Conservation (phyloP, 176 grass and related monocot genomes). For the Cenchrus fungigraminus region DNA sequence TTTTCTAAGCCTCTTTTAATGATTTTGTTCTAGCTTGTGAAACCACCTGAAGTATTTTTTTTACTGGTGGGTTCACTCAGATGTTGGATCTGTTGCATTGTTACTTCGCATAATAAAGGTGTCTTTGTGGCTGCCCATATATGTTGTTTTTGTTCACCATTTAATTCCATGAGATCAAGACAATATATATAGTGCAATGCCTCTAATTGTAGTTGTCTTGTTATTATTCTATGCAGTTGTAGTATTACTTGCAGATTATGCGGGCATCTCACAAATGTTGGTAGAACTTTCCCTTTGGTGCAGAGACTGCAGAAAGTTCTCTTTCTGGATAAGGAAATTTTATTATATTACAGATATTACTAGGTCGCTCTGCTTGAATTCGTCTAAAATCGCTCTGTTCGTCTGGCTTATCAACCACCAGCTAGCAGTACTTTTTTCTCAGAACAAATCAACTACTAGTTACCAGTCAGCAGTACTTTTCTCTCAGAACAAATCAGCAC, state of each 20-base stretch:
- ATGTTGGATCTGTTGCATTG: constrained; percentile 13
- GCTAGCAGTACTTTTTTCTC: too few relatives aligned
- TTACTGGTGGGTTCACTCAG: constrained; percentile 12
- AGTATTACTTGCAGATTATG: background rate
- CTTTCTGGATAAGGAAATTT: background rate
- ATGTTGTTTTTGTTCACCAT: background rate
- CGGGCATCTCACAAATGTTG: background rate
- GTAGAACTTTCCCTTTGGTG: background rate
- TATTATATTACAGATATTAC: background rate
- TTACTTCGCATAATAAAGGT: constrained; percentile 31
- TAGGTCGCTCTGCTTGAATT: background rate
- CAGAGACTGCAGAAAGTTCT: background rate
- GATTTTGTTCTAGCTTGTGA: constrained; percentile 22
- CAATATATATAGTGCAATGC: background rate
- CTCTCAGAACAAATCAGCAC: too few relatives aligned
- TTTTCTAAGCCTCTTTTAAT: background rate
- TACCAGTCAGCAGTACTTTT: too few relatives aligned
- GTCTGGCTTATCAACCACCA: too few relatives aligned
- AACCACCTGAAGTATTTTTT: constrained; percentile 41
- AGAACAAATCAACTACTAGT: too few relatives aligned
- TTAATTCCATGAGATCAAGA: background rate
- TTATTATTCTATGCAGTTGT: background rate
- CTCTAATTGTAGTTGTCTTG: background rate
- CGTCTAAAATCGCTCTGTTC: too few relatives aligned
- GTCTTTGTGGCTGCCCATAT: background rate